Conservation (phyloP, 345 rosid species). For the Lumnitzera racemosa region DNA sequence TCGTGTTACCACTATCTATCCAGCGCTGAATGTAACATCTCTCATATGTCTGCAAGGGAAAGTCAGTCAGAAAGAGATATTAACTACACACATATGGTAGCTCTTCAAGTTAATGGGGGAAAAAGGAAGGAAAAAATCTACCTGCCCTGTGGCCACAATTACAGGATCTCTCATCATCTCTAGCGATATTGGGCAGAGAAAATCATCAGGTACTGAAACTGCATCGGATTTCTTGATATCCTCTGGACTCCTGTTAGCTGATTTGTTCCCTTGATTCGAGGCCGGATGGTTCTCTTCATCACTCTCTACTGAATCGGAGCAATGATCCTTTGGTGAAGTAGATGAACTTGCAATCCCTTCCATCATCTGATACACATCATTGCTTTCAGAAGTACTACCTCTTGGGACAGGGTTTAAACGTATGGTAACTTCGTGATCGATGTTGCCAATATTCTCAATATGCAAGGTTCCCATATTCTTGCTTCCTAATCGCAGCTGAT, state of each 20-base stretch:
- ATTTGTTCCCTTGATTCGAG: slow-evolving; percentile 11
- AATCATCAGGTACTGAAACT: slow-evolving; percentile 62
- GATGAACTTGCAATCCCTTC: slow-evolving; percentile 26
- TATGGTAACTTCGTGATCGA: slow-evolving; percentile 25
- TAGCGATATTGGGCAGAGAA: slow-evolving; percentile 79
- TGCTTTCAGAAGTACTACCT: slow-evolving; percentile 6
- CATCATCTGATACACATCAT: slow-evolving; percentile 16
- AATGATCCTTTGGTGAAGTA: slow-evolving; percentile 22
- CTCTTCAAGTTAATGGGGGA: neutral
- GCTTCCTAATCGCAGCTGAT: slow-evolving; percentile 9
- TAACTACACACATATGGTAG: neutral
- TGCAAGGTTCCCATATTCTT: slow-evolving; percentile 17
- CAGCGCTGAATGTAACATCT: slow-evolving; percentile 92
- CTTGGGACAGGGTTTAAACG: slow-evolving; percentile 23
- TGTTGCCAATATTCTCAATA: slow-evolving; percentile 17
- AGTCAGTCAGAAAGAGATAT: slow-evolving; percentile 8
- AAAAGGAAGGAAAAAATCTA: slow-evolving; percentile 9
- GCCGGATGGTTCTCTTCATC: slow-evolving; percentile 16
- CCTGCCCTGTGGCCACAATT: slow-evolving; percentile 95
- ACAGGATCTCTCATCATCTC: slow-evolving; percentile 98
- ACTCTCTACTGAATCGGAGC: slow-evolving; percentile 27
- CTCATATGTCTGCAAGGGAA: slow-evolving; percentile 77
- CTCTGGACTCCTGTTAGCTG: slow-evolving; percentile 30
- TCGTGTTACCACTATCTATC: slow-evolving; percentile 80
- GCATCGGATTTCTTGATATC: slow-evolving; percentile 52